Base-by-base conservation (phyloP, 225 moss, liverwort and hornwort genomes). In the Neckera pumila region DNA sequence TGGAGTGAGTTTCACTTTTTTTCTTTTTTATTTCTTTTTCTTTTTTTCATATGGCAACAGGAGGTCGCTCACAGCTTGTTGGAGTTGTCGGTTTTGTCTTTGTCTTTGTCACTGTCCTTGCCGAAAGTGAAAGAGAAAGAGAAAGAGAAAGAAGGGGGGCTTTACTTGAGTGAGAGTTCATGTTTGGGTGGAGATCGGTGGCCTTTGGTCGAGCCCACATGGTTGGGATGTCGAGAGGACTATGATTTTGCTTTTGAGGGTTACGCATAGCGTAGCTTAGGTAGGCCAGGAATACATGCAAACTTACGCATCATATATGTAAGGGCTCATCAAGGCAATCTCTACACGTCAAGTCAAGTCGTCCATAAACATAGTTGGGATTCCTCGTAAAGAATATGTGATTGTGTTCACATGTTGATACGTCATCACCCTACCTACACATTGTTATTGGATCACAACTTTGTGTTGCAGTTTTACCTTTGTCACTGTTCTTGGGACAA, bases 391-490 rank as follows among this genome's bases (percentile, higher is more conserved):
- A 2, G 6, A 53, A 14, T 22, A 23, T 53, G 23, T 14, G 8
- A 53, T 34, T 33, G 0, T 51, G 21, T 76, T 34, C 3, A 53
- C 5, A 76, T 51, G 5, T 34, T 53, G 3, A 8, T 8, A 51
- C 14, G 18, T 17, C 30, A 73, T 17, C 0, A 2, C 4, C 9
- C 2, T 47, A 12, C 2, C 12, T 11, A 12, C 0, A 12, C 1
- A 33, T 0, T 0, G 1, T 75, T 75, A 12, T 75, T 54, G 23
- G 3, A 77, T 36, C 4, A 14, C 2, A 77, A 4, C 23, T n/a
- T 54, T 36, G 3, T 31, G 3, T 63, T 64, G 77, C 67, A 12
- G 8, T 56, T 42, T 69, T 8, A 4, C 53, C 30, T 27, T 27
- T 57, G 22, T 45, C 16, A 47, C 1, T 49, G 21, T 76, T 18